Evolutionary conservation across 345 rosid genomes (phyloP), one percentile per base, ranked within the genome.

Genomic region (Hibiscus mutabilis): DNA sequence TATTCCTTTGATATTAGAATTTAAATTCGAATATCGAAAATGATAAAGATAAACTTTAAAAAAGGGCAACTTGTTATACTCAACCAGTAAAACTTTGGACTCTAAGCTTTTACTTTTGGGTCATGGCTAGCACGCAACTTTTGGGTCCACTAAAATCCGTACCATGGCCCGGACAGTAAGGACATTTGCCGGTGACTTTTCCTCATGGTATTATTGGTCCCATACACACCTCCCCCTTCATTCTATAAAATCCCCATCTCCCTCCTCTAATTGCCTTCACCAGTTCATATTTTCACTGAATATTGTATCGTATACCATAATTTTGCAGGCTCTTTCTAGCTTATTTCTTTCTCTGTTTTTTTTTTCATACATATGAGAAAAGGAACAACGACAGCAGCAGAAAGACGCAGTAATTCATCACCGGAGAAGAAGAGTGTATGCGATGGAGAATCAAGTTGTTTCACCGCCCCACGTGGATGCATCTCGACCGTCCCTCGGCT

Each of bases 401-500:
- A 16, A 22, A 22, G 40, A 24, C n/a, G 21, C 16, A 22, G 25
- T 5, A 24, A 21, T 25, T 67, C 44, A n/a, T 49, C n/a, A 5
- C n/a, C 25, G 6, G 33, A 33, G 12, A 18, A 5, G 44, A 4
- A 5, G 4, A 55, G 19, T 69, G 0, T 15, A 7, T n/a, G 4
- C 2, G 8, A 91, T 94, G 97, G 95, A 89, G 85, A 90, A 81
- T 79, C 91, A 82, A 13, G 78, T 82, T 78, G 75, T 79, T 47
- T 80, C 98, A 22, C 96, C 97, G 7, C 86, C 89, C 18, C 97
- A 91, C 72, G 65, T 59, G 70, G 95, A 91, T 66, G 84, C 96
- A 33, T 91, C 93, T 55, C 88, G 98, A 13, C 97, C 97, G 21
- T 88, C 97, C 40, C 88, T 94, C 0, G 98, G 96, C 1, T 94